Conservation (phyloP, 2,329 filamentous ascomycete species). For the Clarireedia monteithiana region DNA sequence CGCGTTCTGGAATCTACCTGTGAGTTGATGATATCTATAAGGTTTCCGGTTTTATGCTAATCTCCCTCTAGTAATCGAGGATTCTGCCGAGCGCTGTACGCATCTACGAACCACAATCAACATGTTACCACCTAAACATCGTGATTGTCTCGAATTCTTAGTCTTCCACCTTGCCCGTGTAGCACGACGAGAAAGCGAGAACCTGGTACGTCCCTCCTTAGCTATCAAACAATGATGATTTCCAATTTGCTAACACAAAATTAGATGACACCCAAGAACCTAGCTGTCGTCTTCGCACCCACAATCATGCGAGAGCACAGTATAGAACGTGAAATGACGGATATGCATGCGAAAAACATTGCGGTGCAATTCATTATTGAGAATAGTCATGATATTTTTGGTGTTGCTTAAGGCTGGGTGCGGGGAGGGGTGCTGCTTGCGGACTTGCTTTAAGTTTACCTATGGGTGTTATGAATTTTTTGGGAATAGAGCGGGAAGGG, state of each 20-base stretch:
- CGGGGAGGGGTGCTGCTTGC: too few species aligned
- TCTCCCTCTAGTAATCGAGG: slow-evolving; percentile 47
- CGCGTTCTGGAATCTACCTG: slow-evolving; percentile 72
- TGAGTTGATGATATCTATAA: slow-evolving; percentile 36
- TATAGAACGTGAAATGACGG: slow-evolving; percentile 89
- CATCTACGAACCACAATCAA: slow-evolving; percentile 68
- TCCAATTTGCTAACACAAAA: slow-evolving; percentile 20
- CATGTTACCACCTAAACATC: slow-evolving; percentile 73
- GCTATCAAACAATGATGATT: not conserved
- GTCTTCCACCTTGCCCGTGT: slow-evolving; percentile 90
- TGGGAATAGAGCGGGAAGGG: too few species aligned
- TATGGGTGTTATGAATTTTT: too few species aligned
- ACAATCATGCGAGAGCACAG: slow-evolving; percentile 92
- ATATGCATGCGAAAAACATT: slow-evolving; percentile 88
- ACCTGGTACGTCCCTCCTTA: slow-evolving; percentile 53
- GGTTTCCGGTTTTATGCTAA: slow-evolving; percentile 20
- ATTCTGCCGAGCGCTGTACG: slow-evolving; percentile 58
- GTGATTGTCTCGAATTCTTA: slow-evolving; percentile 85
- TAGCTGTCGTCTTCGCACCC: slow-evolving; percentile 94
- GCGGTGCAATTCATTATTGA: slow-evolving; percentile 92
- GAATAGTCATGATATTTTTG: slow-evolving; percentile 76
- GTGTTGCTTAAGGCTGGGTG: slow-evolving; percentile 5
- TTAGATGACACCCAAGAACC: slow-evolving; percentile 90
- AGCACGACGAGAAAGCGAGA: slow-evolving; percentile 72
- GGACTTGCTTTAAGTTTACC: too few species aligned